phyloP scores from a whole-genome alignment of 1,139 yeast genomes.

The Geotrichum fermentans region DNA sequence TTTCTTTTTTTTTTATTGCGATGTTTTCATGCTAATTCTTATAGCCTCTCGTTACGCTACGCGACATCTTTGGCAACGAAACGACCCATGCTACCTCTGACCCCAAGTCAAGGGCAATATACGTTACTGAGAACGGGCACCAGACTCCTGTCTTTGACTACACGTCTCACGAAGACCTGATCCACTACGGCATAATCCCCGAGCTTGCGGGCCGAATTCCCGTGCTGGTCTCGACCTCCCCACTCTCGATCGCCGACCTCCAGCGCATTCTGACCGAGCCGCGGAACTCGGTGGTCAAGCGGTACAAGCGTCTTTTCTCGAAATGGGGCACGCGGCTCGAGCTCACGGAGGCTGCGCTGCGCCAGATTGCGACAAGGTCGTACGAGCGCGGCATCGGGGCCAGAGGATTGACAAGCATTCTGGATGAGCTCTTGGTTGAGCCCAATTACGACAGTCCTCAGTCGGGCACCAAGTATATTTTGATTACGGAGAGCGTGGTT shows the following conservation, averaged over 20 bases:
- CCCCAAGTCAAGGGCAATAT: not conserved
- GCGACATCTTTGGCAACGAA: slow-evolving; percentile 19
- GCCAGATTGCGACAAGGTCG: slow-evolving; percentile 45
- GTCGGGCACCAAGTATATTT: slow-evolving; percentile 45
- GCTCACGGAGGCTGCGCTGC: slow-evolving; percentile 45
- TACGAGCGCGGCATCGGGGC: slow-evolving; percentile 50
- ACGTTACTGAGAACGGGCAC: slow-evolving; percentile 36
- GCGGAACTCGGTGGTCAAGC: slow-evolving; percentile 46
- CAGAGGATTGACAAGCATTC: slow-evolving; percentile 48
- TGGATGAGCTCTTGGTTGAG: slow-evolving; percentile 47
- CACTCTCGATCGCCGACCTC: slow-evolving; percentile 43
- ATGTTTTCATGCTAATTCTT: slow-evolving; percentile 17
- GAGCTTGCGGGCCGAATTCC: slow-evolving; percentile 54
- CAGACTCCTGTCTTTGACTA: slow-evolving; percentile 41
- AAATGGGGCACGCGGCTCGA: slow-evolving; percentile 47
- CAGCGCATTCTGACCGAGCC: slow-evolving; percentile 49
- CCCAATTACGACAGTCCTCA: slow-evolving; percentile 53
- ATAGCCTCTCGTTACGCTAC: slow-evolving; percentile 20
- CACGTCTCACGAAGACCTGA: slow-evolving; percentile 46
- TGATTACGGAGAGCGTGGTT: slow-evolving; percentile 28
- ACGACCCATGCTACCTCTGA: slow-evolving; percentile 19
- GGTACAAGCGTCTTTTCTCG: slow-evolving; percentile 47
- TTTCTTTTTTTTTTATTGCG: not conserved
- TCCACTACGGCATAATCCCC: slow-evolving; percentile 49
- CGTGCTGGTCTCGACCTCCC: slow-evolving; percentile 44